These are phyloP conservation scores for Tulasnella sp. DNA, from an alignment of 768 basidiomycete genomes.

Conservation along the genomic window DNA sequence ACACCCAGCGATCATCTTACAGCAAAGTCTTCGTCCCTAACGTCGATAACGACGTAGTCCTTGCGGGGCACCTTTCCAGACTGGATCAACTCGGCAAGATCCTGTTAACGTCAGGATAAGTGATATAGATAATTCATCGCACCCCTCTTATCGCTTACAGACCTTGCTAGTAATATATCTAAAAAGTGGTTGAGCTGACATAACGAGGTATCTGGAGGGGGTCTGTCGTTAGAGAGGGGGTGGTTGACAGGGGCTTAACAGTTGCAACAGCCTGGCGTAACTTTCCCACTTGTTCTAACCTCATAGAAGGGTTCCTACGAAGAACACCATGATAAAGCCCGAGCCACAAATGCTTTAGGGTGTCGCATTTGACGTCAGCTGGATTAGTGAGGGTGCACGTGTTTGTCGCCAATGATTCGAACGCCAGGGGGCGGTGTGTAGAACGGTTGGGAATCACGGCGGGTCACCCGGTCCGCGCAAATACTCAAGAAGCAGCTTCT, in stretches of 20 bases:
- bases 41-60: conserved; percentile 80
- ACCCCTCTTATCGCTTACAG: background rate
- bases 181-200: background rate
- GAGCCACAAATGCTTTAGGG: background rate
- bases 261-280: too few species aligned
- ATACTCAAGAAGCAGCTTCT: background rate
- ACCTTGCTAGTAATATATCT: background rate
- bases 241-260: too few species aligned
- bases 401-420: too few species aligned
- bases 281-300: background rate
- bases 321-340: background rate
- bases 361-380: background rate
- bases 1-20: too few species aligned
- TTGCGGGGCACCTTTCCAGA: conserved; percentile 59
- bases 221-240: too few species aligned
- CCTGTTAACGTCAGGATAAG: conserved; percentile 47
- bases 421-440: too few species aligned
- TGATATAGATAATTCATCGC: background rate
- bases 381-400: background rate
- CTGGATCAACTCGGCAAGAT: conserved; percentile 71
- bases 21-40: conserved; percentile 75
- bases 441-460: too few species aligned
- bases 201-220: too few species aligned
- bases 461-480: background rate
- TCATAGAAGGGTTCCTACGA: background rate